These are phyloP conservation scores for Trypanosoma mega DNA, from an alignment of 208 protist species.

Conservation along the genomic window DNA sequence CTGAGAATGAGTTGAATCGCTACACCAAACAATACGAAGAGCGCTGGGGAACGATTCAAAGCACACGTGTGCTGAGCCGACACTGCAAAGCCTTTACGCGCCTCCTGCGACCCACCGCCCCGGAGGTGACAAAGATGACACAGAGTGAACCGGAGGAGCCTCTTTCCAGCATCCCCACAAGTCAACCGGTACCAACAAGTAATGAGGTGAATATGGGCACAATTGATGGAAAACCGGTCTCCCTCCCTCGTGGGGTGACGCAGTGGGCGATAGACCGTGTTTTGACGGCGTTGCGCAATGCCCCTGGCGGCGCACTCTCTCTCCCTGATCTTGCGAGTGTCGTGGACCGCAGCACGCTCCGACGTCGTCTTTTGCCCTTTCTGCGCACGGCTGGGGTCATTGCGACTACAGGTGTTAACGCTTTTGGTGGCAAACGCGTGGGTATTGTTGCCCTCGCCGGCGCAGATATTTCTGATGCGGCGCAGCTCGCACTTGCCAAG, in stretches of 20 bases:
- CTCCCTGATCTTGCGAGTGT: conserved; percentile 35
- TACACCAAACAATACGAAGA: conserved; percentile 39
- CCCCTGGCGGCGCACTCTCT: conserved; percentile 49
- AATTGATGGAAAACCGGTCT: not conserved
- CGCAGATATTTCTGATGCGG: conserved; percentile 16
- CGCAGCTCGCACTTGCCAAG: conserved; percentile 25
- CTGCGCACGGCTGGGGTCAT: conserved; percentile 40
- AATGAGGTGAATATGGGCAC: not conserved
- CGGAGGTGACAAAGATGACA: no score
- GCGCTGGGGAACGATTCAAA: conserved; percentile 41
- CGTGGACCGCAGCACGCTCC: conserved; percentile 46
- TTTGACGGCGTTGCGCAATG: conserved; percentile 46
- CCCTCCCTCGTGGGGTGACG: conserved; percentile 43
- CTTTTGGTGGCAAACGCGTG: conserved; percentile 33
- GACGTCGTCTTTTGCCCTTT: conserved; percentile 54
- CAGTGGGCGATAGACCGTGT: conserved; percentile 53
- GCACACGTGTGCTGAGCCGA: conserved; percentile 22
- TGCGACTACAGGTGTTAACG: conserved; percentile 49
- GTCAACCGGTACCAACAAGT: no score
- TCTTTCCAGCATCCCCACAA: no score
- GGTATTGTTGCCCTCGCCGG: conserved; percentile 58
- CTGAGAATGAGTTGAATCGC: conserved; percentile 14
- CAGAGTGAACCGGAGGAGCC: no score
- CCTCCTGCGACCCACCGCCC: conserved; percentile 27
- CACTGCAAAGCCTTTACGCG: conserved; percentile 44